Evolutionary conservation across 2,329 filamentous ascomycete genomes (phyloP).

Genomic region (Verticillium albo-atrum): DNA sequence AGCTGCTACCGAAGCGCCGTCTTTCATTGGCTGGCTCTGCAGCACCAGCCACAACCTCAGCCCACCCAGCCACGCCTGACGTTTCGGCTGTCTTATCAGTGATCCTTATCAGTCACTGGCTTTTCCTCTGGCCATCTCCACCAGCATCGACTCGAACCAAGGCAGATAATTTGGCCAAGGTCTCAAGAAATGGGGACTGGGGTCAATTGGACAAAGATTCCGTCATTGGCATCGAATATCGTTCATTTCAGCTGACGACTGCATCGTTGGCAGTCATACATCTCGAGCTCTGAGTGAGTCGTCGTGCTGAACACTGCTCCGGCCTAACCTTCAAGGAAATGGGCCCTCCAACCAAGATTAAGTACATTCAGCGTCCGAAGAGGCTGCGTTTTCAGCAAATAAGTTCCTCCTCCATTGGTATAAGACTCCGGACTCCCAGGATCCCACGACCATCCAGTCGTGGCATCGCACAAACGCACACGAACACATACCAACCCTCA

Average conservation of each 20-base stretch:
- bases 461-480: neutral
- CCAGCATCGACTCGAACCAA: neutral
- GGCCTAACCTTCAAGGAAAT: neutral
- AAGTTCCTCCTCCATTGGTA: neutral
- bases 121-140: neutral
- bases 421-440: neutral
- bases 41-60: slow-evolving; percentile 8
- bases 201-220: too few relatives aligned
- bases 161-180: too few relatives aligned
- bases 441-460: neutral
- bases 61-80: neutral
- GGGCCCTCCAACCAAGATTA: neutral
- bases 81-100: neutral
- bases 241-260: too few relatives aligned
- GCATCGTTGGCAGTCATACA: too few relatives aligned
- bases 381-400: neutral
- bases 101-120: neutral
- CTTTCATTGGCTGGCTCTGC: neutral
- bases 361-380: neutral
- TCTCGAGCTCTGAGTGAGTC: too few relatives aligned
- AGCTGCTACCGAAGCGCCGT: slow-evolving; percentile 19
- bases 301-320: too few relatives aligned
- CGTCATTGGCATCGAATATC: too few relatives aligned
- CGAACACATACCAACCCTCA: neutral
- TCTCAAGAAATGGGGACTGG: too few relatives aligned